Evolutionary conservation across 169 alveolate species (phyloP).

Genomic region (Theileria sp.): DNA sequence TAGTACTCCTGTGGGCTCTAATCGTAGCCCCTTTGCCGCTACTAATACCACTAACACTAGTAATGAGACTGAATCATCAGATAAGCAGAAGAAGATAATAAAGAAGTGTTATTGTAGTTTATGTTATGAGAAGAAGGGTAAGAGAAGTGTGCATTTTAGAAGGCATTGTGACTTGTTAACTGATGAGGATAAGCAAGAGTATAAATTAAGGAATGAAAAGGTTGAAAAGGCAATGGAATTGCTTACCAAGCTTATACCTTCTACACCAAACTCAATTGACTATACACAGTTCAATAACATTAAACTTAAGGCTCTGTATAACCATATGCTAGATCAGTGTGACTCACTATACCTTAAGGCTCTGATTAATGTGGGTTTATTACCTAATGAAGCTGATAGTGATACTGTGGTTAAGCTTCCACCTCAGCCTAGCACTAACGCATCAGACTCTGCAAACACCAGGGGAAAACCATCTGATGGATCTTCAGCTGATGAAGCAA

Average conservation of each 20-base stretch:
- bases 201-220: slow-evolving; percentile 62
- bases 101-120: slow-evolving; percentile 72
- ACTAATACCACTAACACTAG: too few relatives aligned
- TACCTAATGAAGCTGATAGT: neutral
- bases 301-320: slow-evolving; percentile 67
- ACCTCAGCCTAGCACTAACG: neutral
- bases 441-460: neutral
- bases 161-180: slow-evolving; percentile 74
- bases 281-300: slow-evolving; percentile 54
- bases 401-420: slow-evolving; percentile 17
- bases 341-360: slow-evolving; percentile 14
- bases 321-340: slow-evolving; percentile 59
- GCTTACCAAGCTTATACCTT: slow-evolving; percentile 4
- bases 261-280: slow-evolving; percentile 32
- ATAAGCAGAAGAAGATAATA: slow-evolving; percentile 13
- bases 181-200: slow-evolving; percentile 74
- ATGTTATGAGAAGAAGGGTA: slow-evolving; percentile 60
- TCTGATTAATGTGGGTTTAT: slow-evolving; percentile 20
- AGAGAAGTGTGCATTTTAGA: slow-evolving; percentile 71
- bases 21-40: too few relatives aligned
- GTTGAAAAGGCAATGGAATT: slow-evolving; percentile 34
- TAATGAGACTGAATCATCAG: neutral
- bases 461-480: neutral
- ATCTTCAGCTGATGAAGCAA: slow-evolving; percentile 5
- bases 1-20: too few relatives aligned